Percentiles rank a stretch among this genome's conserved stretches.
Conservation (phyloP, 305 asterid genomes). For the Galium porrigens region DNA sequence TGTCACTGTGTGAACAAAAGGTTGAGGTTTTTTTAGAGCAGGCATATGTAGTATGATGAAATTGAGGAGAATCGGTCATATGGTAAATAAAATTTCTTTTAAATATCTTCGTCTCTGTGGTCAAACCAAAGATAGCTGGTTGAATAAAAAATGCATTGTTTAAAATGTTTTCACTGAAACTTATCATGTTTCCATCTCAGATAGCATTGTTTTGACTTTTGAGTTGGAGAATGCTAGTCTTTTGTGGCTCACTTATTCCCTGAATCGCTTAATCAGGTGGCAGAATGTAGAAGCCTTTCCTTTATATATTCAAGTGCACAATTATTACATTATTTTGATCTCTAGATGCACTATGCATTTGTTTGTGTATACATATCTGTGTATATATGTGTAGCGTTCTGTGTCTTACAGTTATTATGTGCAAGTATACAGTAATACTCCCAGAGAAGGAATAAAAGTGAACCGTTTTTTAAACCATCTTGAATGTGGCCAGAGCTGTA, state of each 20-base stretch:
- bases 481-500: constrained; percentile 34
- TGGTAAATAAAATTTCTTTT: constrained; percentile 8
- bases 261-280: not conserved
- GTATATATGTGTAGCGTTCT: not conserved
- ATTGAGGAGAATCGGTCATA: not conserved
- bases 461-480: constrained; percentile 17
- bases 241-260: not conserved
- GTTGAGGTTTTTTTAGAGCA: not conserved
- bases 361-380: constrained; percentile 4
- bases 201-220: not conserved
- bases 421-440: not conserved
- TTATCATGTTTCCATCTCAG: not conserved
- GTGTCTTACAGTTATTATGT: constrained; percentile 2
- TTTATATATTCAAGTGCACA: not conserved
- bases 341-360: constrained; percentile 10
- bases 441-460: constrained; percentile 1
- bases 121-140: not conserved
- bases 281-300: not conserved
- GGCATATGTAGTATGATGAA: constrained; percentile 3
- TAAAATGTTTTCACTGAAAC: not conserved
- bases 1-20: constrained; percentile 15
- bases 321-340: constrained; percentile 9
- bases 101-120: not conserved
- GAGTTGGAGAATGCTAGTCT: not conserved
- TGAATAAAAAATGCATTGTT: not conserved